Conservation (phyloP, 345 rosid genomes). For the Salix arbutifolia region DNA sequence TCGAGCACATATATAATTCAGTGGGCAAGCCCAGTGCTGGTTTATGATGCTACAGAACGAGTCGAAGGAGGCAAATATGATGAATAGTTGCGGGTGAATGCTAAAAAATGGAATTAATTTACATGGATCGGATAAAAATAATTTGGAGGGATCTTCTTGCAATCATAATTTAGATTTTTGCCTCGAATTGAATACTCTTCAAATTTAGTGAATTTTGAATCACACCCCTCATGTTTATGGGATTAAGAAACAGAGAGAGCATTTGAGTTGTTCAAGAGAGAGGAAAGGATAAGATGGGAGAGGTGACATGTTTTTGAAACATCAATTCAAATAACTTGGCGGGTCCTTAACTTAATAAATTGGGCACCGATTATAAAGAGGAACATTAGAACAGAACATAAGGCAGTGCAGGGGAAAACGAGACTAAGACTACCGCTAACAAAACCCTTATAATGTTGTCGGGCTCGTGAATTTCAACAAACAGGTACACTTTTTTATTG, state of each 20-base stretch:
- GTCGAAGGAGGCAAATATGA: too few relatives aligned
- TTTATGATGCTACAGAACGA: too few relatives aligned
- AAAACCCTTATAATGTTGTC: neutral
- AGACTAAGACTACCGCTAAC: neutral
- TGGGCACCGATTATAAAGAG: neutral
- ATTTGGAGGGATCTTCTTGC: neutral
- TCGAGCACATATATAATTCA: too few relatives aligned
- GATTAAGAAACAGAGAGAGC: neutral
- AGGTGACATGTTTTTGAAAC: neutral
- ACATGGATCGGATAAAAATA: neutral
- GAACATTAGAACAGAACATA: constrained; percentile 14
- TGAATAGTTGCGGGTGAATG: neutral
- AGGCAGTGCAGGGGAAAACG: constrained; percentile 31
- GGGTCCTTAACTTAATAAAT: constrained; percentile 2
- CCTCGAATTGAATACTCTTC: neutral
- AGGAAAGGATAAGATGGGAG: neutral
- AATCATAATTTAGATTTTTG: neutral
- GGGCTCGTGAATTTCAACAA: neutral
- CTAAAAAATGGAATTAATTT: neutral
- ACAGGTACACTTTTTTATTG: neutral
- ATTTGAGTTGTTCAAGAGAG: neutral
- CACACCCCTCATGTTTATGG: neutral
- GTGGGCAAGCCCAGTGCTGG: too few relatives aligned
- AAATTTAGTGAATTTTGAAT: neutral
- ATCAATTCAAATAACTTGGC: constrained; percentile 12